phyloP scores from a whole-genome alignment of 1,139 yeast species.

The Geotrichum siamense region DNA sequence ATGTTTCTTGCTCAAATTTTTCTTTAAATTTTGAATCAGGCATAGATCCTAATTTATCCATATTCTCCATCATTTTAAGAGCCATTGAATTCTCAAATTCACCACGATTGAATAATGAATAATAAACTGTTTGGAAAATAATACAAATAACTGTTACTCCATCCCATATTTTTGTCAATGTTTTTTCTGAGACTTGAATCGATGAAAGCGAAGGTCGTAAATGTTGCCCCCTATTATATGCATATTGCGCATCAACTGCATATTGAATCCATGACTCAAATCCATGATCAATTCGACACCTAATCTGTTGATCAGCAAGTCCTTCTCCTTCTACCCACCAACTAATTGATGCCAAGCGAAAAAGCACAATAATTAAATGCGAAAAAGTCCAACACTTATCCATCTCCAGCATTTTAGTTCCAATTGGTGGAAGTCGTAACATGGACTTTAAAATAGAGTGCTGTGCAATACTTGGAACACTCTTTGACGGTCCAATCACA shows the following conservation, averaged over 20 bases:
- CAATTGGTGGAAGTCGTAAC: constrained; percentile 30
- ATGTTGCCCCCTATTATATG: not conserved
- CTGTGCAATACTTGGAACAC: constrained; percentile 28
- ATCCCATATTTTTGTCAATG: constrained; percentile 10
- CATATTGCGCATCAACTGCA: constrained; percentile 3
- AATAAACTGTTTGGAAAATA: constrained; percentile 9
- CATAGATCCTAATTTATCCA: not conserved
- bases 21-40: not conserved
- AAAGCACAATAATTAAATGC: constrained; percentile 26
- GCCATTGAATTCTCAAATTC: constrained; percentile 7
- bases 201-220: not conserved
- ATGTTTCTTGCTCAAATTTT: constrained; percentile 7
- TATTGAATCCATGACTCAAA: constrained; percentile 30
- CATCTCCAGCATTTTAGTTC: constrained; percentile 4
- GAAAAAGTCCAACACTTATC: constrained; percentile 25
- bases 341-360: constrained; percentile 30
- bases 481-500: constrained; percentile 26
- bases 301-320: constrained; percentile 24
- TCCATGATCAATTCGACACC: constrained; percentile 30
- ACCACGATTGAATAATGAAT: constrained; percentile 6
- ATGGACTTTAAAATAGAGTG: constrained; percentile 30
- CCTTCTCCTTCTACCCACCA: constrained; percentile 19
- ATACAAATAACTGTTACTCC: constrained; percentile 4
- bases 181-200: constrained; percentile 1
- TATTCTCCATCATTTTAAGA: not conserved